Evolutionary conservation across 106 monocot genomes (phyloP).

Genomic region (Dioscorea dumetorum): DNA sequence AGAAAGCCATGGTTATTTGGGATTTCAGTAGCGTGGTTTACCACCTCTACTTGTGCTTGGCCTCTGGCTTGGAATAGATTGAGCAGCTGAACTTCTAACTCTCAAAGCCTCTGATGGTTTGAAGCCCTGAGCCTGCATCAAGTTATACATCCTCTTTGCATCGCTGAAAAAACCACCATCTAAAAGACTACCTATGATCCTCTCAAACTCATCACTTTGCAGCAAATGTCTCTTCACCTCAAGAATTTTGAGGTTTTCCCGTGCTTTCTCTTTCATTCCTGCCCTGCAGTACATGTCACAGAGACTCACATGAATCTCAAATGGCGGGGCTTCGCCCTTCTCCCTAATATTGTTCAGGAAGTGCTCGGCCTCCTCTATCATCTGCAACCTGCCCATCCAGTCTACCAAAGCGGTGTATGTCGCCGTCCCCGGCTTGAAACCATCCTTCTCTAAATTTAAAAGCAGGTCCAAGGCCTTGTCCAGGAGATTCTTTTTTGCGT

Average conservation of each 20-base stretch:
- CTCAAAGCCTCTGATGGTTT: slow-evolving; percentile 29
- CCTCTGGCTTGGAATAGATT: slow-evolving; percentile 19
- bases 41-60: slow-evolving; percentile 5
- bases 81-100: slow-evolving; percentile 26
- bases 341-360: slow-evolving; percentile 39
- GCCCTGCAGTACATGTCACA: slow-evolving; percentile 70
- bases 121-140: slow-evolving; percentile 48
- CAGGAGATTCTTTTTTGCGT: slow-evolving; percentile 58
- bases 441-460: slow-evolving; percentile 66
- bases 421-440: slow-evolving; percentile 40
- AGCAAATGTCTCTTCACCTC: slow-evolving; percentile 47
- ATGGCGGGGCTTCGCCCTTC: slow-evolving; percentile 45
- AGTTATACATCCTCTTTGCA: slow-evolving; percentile 47
- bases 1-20: too few species aligned
- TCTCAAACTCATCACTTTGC: slow-evolving; percentile 58
- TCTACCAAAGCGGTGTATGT: slow-evolving; percentile 63
- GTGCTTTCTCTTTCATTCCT: slow-evolving; percentile 34
- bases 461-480: slow-evolving; percentile 77
- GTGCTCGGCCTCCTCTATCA: slow-evolving; percentile 79
- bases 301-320: slow-evolving; percentile 60
- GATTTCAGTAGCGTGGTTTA: background rate
- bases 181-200: slow-evolving; percentile 48
- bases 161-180: slow-evolving; percentile 44
- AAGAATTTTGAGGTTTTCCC: slow-evolving; percentile 39
- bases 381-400: slow-evolving; percentile 71